Conservation (phyloP, 768 basidiomycete genomes). For the Pilatotrama ljubarskyi region DNA sequence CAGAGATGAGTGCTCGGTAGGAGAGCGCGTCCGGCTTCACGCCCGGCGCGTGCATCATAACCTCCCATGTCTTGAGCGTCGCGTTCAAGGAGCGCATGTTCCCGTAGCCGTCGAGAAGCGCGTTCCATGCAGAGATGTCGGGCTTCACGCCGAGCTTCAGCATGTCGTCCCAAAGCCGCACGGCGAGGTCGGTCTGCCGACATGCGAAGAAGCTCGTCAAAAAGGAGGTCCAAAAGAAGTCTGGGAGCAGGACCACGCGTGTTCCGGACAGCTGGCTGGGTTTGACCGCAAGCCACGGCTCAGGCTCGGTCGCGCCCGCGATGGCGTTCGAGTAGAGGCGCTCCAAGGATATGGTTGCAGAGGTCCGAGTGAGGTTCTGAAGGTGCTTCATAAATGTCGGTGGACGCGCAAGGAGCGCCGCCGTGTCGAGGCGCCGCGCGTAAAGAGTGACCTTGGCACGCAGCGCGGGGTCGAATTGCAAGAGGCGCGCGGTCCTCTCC, state of each 20-base stretch:
- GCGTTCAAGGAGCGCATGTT: constrained; percentile 50
- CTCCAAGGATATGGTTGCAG: constrained; percentile 37
- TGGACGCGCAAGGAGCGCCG: constrained; percentile 53
- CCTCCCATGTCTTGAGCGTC: constrained; percentile 63
- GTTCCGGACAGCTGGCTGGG: constrained; percentile 15
- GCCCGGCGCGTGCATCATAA: constrained; percentile 55
- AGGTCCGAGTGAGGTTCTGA: constrained; percentile 42
- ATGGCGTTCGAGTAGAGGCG: constrained; percentile 53
- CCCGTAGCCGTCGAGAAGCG: constrained; percentile 64
- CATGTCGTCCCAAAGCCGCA: constrained; percentile 71
- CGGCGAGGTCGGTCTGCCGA: constrained; percentile 56
- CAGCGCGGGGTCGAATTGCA: constrained; percentile 39
- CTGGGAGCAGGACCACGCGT: constrained; percentile 53
- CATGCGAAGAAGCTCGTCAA: constrained; percentile 62
- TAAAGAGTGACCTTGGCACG: constrained; percentile 45
- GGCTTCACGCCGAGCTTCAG: constrained; percentile 46
- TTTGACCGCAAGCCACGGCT: constrained; percentile 55
- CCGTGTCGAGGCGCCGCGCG: constrained; percentile 48
- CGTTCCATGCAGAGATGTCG: constrained; percentile 67
- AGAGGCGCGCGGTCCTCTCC: constrained; percentile 40
- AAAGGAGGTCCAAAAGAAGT: constrained; percentile 64
- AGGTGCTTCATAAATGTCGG: constrained; percentile 51
- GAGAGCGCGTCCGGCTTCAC: constrained; percentile 60
- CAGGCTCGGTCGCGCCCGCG: constrained; percentile 48
- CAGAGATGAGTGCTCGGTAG: constrained; percentile 72